Evolutionary conservation across 768 basidiomycete species (phyloP).

Genomic region (Dacryopinax primogenitus): DNA sequence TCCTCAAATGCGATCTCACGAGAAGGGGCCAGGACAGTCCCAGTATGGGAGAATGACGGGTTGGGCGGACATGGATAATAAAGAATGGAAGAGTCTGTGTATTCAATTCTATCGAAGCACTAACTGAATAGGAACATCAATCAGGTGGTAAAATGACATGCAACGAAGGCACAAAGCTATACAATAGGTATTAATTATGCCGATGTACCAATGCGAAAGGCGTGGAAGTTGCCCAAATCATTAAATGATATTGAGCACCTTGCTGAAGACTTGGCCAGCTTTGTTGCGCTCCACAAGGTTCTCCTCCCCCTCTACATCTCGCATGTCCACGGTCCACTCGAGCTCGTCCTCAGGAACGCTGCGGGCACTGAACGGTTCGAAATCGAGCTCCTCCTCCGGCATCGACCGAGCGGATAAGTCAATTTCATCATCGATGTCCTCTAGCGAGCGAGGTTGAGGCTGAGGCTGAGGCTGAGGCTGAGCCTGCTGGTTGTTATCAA

Average conservation of each 20-base stretch:
- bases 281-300: neutral
- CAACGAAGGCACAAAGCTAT: neutral
- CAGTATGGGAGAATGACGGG: no score
- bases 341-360: neutral
- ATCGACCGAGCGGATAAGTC: neutral
- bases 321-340: neutral
- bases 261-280: neutral
- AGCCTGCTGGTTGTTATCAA: neutral
- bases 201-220: neutral
- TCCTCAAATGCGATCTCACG: conserved; percentile 12
- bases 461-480: neutral
- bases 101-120: no score
- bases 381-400: neutral
- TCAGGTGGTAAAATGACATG: no score
- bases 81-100: no score
- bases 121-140: no score
- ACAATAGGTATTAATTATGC: neutral
- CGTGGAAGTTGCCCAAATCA: neutral
- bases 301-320: neutral
- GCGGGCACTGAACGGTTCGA: neutral
- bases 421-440: neutral
- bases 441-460: neutral
- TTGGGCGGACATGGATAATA: no score
- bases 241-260: neutral
- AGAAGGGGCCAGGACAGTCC: no score